Conservation (phyloP, 148 eudicot species). For the Dysphania ambrosioides region DNA sequence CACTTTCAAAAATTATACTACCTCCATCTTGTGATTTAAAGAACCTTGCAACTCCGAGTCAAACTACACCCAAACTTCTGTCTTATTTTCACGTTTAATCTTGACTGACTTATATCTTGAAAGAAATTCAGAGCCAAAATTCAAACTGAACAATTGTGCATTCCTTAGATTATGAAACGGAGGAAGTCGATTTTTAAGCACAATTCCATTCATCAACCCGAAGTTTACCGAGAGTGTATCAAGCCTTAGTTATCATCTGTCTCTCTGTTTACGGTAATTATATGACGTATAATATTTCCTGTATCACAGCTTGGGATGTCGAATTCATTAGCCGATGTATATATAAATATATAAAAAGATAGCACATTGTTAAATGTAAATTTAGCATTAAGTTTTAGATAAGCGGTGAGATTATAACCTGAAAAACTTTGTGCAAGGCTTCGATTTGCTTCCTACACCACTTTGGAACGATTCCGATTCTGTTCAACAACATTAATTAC, state of each 20-base stretch:
- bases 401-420: slow-evolving; percentile 75
- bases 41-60: neutral
- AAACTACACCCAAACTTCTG: neutral
- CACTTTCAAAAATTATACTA: neutral
- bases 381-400: slow-evolving; percentile 40
- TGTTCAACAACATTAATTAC: slow-evolving; percentile 80
- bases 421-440: slow-evolving; percentile 99
- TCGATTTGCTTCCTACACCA: slow-evolving; percentile 99
- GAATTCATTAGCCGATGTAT: slow-evolving; percentile 58
- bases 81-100: neutral
- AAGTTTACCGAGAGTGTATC: slow-evolving; percentile 27
- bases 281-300: slow-evolving; percentile 40
- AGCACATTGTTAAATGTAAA: slow-evolving; percentile 19
- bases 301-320: slow-evolving; percentile 58
- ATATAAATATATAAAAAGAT: no score
- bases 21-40: neutral
- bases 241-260: slow-evolving; percentile 44
- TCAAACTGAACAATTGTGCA: neutral
- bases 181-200: neutral
- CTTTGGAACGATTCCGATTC: slow-evolving; percentile 76
- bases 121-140: neutral
- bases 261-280: slow-evolving; percentile 42
- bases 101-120: neutral
- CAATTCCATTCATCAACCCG: slow-evolving; percentile 10
- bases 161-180: neutral